Evolutionary conservation across 2,329 filamentous ascomycete genomes (phyloP).

Genomic region (Talaromyces sp.): DNA sequence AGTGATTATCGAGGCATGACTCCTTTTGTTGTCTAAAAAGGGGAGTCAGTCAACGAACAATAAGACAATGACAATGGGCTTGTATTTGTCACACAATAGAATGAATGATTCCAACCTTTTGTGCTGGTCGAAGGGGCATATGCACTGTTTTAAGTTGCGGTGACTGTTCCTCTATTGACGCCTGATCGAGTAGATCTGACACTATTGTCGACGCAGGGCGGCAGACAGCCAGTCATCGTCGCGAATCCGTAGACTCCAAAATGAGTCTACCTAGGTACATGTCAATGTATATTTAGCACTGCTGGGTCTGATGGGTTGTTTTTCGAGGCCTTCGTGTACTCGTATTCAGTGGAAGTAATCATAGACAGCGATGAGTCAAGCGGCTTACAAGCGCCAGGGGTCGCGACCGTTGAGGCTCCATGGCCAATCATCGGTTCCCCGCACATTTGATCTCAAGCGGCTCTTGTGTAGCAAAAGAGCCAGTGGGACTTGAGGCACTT

Average conservation of each 20-base stretch:
- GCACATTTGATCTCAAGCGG: slow-evolving; percentile 9
- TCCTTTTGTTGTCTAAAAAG: slow-evolving; percentile 8
- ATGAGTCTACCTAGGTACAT: slow-evolving; percentile 2
- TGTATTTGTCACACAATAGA: slow-evolving; percentile 4
- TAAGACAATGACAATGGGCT: background rate
- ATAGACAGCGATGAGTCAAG: slow-evolving; percentile 4
- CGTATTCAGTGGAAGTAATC: background rate
- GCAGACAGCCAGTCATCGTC: slow-evolving; percentile 13
- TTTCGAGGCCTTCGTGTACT: background rate
- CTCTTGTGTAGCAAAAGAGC: background rate
- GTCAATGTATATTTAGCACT: slow-evolving; percentile 4
- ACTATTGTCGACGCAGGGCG: background rate
- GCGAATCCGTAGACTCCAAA: background rate
- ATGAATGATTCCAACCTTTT: background rate
- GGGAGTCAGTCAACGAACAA: background rate
- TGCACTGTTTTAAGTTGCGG: slow-evolving; percentile 13
- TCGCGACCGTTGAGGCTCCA: background rate
- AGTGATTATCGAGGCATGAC: slow-evolving; percentile 12
- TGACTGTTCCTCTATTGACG: slow-evolving; percentile 3
- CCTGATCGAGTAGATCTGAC: background rate
- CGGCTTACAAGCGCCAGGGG: slow-evolving; percentile 15
- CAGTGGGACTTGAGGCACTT: background rate
- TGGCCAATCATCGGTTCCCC: slow-evolving; percentile 9
- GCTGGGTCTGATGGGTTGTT: background rate
- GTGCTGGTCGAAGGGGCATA: background rate